Evolutionary conservation across 768 basidiomycete species (phyloP), one percentile per base, ranked within the genome.

Genomic region (Pleurotus tuber-regium): DNA sequence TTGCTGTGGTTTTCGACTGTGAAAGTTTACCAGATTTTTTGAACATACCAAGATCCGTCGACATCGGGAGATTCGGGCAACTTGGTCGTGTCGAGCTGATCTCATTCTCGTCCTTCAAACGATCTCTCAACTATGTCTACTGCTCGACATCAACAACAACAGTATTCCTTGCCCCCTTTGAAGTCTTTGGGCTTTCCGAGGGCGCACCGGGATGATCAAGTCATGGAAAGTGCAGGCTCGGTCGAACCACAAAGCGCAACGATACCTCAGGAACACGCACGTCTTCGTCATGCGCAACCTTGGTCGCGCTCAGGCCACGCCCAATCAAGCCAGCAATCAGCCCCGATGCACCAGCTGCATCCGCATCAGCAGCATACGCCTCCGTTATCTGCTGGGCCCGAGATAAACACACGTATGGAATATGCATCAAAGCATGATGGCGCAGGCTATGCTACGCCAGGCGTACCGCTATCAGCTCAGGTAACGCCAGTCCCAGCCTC

Each of bases 21-120:
- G 18, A 43, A 43, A 23, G 19, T 35, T 49, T 18, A 14, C 25
- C 21, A 26, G 12, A 39, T 50, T 39, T 50, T 41, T 40, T 40
- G 25, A 39, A 50, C 36, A 53, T 52, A 39, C 46, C 65, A 57
- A 78, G 77, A 79, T 84, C 82, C 79, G 78, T 70, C 70, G 74
- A 66, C 80, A 84, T 84, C 82, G 84, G 82, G 76, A 78, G 80
- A 82, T 80, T 48, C n/a, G 46, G 43, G 18, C 40, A 19, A 11
- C 46, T 33, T 31, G 14, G 29, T 48, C 31, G 46, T 48, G 29
- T n/a, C 46, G 21, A 19, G 66, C 66, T 73, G 70, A 73, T 71
- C 69, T 70, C 68, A 70, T 67, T 71, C 70, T 70, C 59, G 18
- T 8, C 12, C 30, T 14, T n/a, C 19, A 24, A 24, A 29, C 46